These are phyloP conservation scores for Zymoseptoria ardabiliae DNA, from an alignment of 2,329 filamentous ascomycete genomes.

Conservation along the genomic window DNA sequence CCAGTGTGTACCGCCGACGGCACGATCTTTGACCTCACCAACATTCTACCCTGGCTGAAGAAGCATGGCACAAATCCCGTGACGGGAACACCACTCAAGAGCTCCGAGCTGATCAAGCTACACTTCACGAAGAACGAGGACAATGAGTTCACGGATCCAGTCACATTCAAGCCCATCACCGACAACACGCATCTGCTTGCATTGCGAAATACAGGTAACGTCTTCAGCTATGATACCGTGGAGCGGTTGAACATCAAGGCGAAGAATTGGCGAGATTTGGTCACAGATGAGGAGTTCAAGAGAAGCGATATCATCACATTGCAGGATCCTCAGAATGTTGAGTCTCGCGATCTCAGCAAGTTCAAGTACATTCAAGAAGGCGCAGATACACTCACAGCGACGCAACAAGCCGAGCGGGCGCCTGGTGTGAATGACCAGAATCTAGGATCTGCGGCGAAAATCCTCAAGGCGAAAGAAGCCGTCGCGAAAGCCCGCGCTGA, in stretches of 20 bases:
- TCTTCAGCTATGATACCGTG: slow-evolving; percentile 93
- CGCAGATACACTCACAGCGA: slow-evolving; percentile 55
- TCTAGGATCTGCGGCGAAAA: slow-evolving; percentile 72
- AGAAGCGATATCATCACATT: slow-evolving; percentile 91
- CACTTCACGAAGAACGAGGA: slow-evolving; percentile 89
- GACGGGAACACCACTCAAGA: slow-evolving; percentile 68
- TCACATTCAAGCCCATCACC: slow-evolving; percentile 95
- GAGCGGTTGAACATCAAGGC: slow-evolving; percentile 93
- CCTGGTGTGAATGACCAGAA: slow-evolving; percentile 65
- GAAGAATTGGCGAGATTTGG: slow-evolving; percentile 88
- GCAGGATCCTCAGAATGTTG: slow-evolving; percentile 89
- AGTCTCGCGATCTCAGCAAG: slow-evolving; percentile 70
- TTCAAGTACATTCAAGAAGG: slow-evolving; percentile 90
- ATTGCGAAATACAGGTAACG: slow-evolving; percentile 78
- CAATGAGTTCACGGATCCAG: slow-evolving; percentile 86
- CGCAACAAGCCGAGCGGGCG: slow-evolving; percentile 61
- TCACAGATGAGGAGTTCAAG: slow-evolving; percentile 79
- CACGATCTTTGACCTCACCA: slow-evolving; percentile 89
- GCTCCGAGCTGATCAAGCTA: slow-evolving; percentile 79
- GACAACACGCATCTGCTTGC: slow-evolving; percentile 97
- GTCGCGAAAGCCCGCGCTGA: slow-evolving; percentile 83
- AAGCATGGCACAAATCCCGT: slow-evolving; percentile 91
- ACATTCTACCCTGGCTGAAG: slow-evolving; percentile 88
- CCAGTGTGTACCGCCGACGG: slow-evolving; percentile 85
- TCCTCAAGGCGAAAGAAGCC: slow-evolving; percentile 82